Conservation (phyloP, 176 grass and related monocot species). For the Carex myosuroides region DNA sequence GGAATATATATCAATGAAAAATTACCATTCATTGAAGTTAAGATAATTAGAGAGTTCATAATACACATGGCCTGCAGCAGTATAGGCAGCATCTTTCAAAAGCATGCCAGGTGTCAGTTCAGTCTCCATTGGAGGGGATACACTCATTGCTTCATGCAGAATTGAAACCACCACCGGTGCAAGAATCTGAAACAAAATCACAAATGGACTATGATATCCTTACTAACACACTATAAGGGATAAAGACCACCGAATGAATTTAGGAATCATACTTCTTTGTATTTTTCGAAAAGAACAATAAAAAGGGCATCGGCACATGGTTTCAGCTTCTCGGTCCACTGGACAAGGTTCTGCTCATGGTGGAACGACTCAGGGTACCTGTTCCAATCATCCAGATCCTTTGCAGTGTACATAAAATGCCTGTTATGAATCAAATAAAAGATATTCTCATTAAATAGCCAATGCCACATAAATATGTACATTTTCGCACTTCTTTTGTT, state of each 20-base stretch:
- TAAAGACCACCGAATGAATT: slow-evolving; percentile 9
- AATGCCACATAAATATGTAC: background rate
- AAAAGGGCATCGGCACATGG: slow-evolving; percentile 96
- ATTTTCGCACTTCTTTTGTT: background rate
- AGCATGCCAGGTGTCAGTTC: slow-evolving; percentile 87
- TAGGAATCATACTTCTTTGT: slow-evolving; percentile 50
- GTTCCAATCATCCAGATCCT: slow-evolving; percentile 91
- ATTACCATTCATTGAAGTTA: slow-evolving; percentile 91
- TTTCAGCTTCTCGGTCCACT: slow-evolving; percentile 87
- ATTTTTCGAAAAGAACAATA: slow-evolving; percentile 93
- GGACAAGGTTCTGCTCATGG: slow-evolving; percentile 93
- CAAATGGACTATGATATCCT: background rate
- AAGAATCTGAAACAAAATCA: slow-evolving; percentile 50
- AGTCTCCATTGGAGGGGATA: slow-evolving; percentile 78
- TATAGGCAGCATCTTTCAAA: slow-evolving; percentile 97
- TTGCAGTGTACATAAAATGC: slow-evolving; percentile 91
- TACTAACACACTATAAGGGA: background rate
- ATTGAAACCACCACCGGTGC: slow-evolving; percentile 83
- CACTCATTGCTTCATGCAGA: slow-evolving; percentile 74
- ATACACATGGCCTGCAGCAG: slow-evolving; percentile 85
- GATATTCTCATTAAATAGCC: background rate
- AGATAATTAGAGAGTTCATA: slow-evolving; percentile 98
- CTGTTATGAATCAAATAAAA: slow-evolving; percentile 36
- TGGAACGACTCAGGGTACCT: slow-evolving; percentile 84
- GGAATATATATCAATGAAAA: slow-evolving; percentile 11